phyloP scores from a whole-genome alignment of 495 filamentous ascomycete genomes.

The Hyaloscypha bicolor region DNA sequence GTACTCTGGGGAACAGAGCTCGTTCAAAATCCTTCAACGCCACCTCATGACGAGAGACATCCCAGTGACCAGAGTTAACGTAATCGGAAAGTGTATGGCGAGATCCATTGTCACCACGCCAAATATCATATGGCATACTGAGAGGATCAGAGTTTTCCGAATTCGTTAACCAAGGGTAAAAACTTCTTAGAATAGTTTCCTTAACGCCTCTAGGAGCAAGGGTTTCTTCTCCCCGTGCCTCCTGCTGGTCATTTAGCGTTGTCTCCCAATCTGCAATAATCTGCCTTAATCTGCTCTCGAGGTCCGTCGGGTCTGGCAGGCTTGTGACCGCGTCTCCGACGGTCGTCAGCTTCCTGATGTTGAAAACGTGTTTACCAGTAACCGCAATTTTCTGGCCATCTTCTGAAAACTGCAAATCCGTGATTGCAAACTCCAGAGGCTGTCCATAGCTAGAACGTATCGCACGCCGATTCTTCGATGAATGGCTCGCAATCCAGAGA shows the following conservation, averaged over 20 bases:
- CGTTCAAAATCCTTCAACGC: conserved; percentile 7
- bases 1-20: conserved; percentile 5
- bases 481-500: neutral
- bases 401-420: neutral
- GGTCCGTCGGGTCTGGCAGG: neutral
- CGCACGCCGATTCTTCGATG: neutral
- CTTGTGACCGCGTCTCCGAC: neutral
- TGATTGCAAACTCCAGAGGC: too few relatives aligned
- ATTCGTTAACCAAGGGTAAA: too few relatives aligned
- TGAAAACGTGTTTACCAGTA: neutral
- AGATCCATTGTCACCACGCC: neutral
- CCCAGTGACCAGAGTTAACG: too few relatives aligned
- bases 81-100: too few relatives aligned
- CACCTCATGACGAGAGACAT: conserved; percentile 5
- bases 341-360: neutral
- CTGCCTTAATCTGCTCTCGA: neutral
- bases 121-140: neutral
- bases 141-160: too few relatives aligned
- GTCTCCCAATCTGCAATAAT: neutral
- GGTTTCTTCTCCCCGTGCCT: too few relatives aligned
- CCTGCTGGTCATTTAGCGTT: neutral
- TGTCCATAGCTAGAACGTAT: too few relatives aligned
- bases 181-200: too few relatives aligned
- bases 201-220: too few relatives aligned
- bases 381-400: neutral